phyloP scores from a whole-genome alignment of 2,329 filamentous ascomycete species.

The Fusarium incarnatum region DNA sequence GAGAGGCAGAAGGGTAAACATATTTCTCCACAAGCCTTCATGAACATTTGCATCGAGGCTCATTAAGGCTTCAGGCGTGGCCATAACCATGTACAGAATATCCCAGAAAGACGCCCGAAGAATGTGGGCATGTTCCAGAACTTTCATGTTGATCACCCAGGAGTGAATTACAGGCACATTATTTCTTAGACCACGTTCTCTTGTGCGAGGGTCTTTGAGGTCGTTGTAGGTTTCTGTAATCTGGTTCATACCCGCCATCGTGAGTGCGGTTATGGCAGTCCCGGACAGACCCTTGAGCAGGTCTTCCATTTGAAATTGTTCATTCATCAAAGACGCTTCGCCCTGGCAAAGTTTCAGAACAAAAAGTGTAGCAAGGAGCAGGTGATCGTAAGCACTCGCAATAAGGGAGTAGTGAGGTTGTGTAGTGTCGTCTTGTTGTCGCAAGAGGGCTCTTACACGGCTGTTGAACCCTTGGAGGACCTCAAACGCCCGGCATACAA shows the following conservation, averaged over 20 bases:
- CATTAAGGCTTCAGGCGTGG: constrained; percentile 50
- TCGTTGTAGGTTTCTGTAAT: constrained; percentile 61
- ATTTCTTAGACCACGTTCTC: constrained; percentile 64
- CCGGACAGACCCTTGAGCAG: constrained; percentile 58
- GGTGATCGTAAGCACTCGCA: constrained; percentile 47
- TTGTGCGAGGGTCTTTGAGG: constrained; percentile 57
- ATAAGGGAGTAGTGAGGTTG: constrained; percentile 19
- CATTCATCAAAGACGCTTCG: constrained; percentile 46
- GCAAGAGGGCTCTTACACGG: constrained; percentile 43
- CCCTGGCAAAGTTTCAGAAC: constrained; percentile 58
- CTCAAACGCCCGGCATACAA: constrained; percentile 58
- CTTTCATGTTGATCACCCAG: constrained; percentile 70
- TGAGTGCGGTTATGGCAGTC: constrained; percentile 55
- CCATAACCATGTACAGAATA: constrained; percentile 59
- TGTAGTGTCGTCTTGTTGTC: background rate
- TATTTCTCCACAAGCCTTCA: constrained; percentile 67
- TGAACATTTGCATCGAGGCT: constrained; percentile 60
- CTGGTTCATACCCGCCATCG: constrained; percentile 56
- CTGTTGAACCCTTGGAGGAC: constrained; percentile 56
- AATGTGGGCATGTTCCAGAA: constrained; percentile 63
- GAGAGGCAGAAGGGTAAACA: constrained; percentile 72
- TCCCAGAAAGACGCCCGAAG: constrained; percentile 71
- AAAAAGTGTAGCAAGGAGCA: constrained; percentile 52
- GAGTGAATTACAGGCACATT: constrained; percentile 60
- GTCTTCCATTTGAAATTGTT: constrained; percentile 62